Base-by-base conservation (phyloP, 495 filamentous ascomycete genomes). In the Penicillium cosmopolitanum region DNA sequence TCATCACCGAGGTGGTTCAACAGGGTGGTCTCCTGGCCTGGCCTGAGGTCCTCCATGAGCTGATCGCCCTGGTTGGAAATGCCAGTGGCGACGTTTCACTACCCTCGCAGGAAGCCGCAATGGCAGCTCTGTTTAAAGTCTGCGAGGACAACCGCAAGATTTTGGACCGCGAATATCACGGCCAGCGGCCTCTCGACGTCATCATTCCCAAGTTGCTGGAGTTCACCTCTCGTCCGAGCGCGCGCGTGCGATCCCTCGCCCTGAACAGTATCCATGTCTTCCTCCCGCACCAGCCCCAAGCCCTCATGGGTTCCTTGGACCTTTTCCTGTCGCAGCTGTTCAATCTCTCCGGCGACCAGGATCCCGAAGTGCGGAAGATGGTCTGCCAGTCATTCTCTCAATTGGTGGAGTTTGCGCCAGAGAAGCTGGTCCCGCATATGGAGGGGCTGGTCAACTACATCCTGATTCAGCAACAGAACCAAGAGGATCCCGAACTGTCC, bases 341-440 rank as follows among this genome's bases (percentile, higher is more conserved):
- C 72, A 82, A 84, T 46, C 82, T 98, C 4, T 83, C 95, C 9
- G 79, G 84, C 48, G 95, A 98, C 64, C 62, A 80, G 3, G 88
- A 82, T 57, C 78, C 87, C 40, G 91, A 94, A 53, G 91, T 98
- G 31, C 87, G 93, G 35, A 87, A 90, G 61, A 90, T 94, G 62
- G 93, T 98, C 4, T 99, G 95, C 73, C 88, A 94, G 60, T 87
- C 93, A 2, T 96, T 99, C 72, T 89, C 94, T 15, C 90, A 94
- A 47, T 84, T 98, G 6, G 91, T 97, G 25, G 95, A 99, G 59
- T 88, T 94, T 55, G 83, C 89, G 6, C 93, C 95, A 1, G 91
- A 93, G 71, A 94, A 92, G 77, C 86, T 99, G 55, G 80, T 89
- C 31, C 95, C 95, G 19, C 89, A 98, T 68, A 88, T 99, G 77